Evolutionary conservation across 371 early-diverging fungal genomes (phyloP).

Genomic region (Mycotypha africana): DNA sequence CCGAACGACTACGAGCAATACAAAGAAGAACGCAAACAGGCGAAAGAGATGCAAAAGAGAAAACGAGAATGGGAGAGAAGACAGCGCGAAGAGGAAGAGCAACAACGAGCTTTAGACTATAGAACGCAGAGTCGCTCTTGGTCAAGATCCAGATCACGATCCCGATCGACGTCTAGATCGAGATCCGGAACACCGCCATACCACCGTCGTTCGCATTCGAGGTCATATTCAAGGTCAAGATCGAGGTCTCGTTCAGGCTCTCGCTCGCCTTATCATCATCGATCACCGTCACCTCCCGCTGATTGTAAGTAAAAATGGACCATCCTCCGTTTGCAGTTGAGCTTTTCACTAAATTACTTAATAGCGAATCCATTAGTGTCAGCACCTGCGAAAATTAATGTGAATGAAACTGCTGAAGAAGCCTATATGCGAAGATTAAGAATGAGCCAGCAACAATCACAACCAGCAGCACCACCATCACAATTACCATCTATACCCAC

Average conservation of each 20-base stretch:
- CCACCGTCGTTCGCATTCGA: no score
- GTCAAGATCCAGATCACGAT: constrained; percentile 22
- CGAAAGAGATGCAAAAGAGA: constrained; percentile 21
- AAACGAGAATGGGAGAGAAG: constrained; percentile 18
- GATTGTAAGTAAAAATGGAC: not conserved
- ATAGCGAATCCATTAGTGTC: not conserved
- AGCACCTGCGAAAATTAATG: constrained; percentile 15
- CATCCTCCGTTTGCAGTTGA: not conserved
- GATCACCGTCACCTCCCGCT: not conserved
- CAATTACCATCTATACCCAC: no score
- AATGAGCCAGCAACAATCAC: constrained; percentile 34
- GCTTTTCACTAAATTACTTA: no score
- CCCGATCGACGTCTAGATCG: no score
- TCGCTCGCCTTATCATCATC: not conserved
- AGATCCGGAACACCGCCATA: no score
- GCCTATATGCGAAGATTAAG: constrained; percentile 60
- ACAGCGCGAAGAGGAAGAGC: no score
- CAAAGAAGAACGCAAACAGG: constrained; percentile 39
- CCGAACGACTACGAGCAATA: constrained; percentile 61
- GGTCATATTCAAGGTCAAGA: not conserved
- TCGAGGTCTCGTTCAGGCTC: not conserved
- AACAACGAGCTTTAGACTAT: constrained; percentile 9
- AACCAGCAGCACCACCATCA: constrained; percentile 4
- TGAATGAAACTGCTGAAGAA: constrained; percentile 63
- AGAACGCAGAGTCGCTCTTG: constrained; percentile 19